phyloP scores from a whole-genome alignment of 192 early-diverging fungal species.

The Spizellomyces punctatus region DNA sequence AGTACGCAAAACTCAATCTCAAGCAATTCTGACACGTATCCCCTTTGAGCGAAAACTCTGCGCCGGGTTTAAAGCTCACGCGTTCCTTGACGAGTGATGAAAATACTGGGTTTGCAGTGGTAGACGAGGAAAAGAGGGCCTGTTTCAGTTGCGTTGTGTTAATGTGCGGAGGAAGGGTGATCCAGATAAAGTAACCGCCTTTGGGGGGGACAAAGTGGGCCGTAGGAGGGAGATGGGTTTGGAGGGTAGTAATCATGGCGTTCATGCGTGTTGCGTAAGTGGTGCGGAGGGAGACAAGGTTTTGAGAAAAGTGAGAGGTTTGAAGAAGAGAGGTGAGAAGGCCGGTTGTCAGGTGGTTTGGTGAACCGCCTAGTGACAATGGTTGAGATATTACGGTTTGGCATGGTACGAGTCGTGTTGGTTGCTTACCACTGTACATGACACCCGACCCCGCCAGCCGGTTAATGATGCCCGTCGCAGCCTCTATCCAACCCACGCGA shows the following conservation, averaged over 20 bases:
- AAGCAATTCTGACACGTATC: conserved; percentile 32
- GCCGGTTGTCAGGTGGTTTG: conserved; percentile 32
- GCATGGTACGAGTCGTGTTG: no score
- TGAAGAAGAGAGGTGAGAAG: not conserved
- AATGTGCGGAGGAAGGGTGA: conserved; percentile 22
- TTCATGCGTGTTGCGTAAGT: conserved; percentile 20
- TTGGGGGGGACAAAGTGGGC: conserved; percentile 4
- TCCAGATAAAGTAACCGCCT: conserved; percentile 54
- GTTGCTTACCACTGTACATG: no score
- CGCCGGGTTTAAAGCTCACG: no score
- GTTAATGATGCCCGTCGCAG: conserved; percentile 28
- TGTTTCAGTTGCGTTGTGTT: conserved; percentile 16
- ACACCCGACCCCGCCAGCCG: not conserved
- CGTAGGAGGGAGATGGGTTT: conserved; percentile 20
- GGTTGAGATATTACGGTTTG: no score
- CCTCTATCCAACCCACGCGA: conserved; percentile 53
- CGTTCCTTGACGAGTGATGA: no score
- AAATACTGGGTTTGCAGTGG: no score
- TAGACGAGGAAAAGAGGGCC: no score
- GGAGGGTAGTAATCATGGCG: conserved; percentile 27
- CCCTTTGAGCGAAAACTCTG: not conserved
- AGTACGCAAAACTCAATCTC: conserved; percentile 43
- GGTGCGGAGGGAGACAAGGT: not conserved
- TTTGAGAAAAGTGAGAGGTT: no score
- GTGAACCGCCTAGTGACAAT: conserved; percentile 24